phyloP scores from a whole-genome alignment of 768 basidiomycete genomes.

The Gloeostereum incarnatum region DNA sequence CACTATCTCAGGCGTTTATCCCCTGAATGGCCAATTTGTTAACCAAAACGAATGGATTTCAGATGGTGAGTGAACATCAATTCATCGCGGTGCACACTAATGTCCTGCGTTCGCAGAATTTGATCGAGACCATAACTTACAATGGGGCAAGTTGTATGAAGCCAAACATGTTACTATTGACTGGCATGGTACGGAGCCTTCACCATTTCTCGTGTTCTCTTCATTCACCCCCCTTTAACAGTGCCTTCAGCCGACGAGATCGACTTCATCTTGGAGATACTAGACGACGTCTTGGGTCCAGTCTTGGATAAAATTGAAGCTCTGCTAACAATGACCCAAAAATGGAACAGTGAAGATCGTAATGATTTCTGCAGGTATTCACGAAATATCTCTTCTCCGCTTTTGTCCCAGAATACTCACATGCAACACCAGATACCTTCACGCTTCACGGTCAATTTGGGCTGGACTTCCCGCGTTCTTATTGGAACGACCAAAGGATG shows the following conservation, averaged over 20 bases:
- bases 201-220: background rate
- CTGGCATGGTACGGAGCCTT: slow-evolving; percentile 65
- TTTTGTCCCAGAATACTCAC: slow-evolving; percentile 3
- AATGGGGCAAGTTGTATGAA: slow-evolving; percentile 79
- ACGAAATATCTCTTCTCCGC: background rate
- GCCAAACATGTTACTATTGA: slow-evolving; percentile 72
- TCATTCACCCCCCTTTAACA: slow-evolving; percentile 13
- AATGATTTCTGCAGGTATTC: slow-evolving; percentile 80
- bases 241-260: slow-evolving; percentile 67
- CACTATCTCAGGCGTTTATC: slow-evolving; percentile 69
- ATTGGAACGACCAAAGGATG: slow-evolving; percentile 47
- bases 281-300: slow-evolving; percentile 60
- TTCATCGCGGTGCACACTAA: slow-evolving; percentile 8
- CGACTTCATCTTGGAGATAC: slow-evolving; percentile 67
- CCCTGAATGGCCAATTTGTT: slow-evolving; percentile 70
- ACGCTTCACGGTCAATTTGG: slow-evolving; percentile 69
- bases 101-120: slow-evolving; percentile 35
- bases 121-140: slow-evolving; percentile 47
- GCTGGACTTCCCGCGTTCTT: slow-evolving; percentile 65
- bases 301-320: slow-evolving; percentile 57
- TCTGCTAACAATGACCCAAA: slow-evolving; percentile 43
- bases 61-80: slow-evolving; percentile 38
- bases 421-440: slow-evolving; percentile 40
- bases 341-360: slow-evolving; percentile 57
- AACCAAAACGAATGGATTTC: slow-evolving; percentile 76